Percentiles rank a stretch among this genome's conserved stretches.
These are phyloP conservation scores for Mycena capillaripes DNA, from an alignment of 768 basidiomycete genomes.

Conservation along the genomic window DNA sequence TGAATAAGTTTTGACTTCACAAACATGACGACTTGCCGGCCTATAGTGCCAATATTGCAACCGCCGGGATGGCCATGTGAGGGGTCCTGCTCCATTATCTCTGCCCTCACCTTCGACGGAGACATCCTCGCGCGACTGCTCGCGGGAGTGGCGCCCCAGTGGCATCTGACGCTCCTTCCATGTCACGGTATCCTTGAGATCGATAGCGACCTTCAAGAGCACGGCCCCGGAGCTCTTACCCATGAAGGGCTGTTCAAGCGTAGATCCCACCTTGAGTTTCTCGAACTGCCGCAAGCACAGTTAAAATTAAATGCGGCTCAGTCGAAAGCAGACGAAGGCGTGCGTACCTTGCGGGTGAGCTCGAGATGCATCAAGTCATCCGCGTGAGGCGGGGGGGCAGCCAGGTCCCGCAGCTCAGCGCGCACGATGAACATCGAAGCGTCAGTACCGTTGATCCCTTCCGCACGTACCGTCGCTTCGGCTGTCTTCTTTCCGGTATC, in stretches of 20 bases:
- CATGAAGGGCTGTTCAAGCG: background rate
- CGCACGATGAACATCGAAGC: constrained; percentile 25
- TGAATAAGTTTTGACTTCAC: too few relatives aligned
- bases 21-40: background rate
- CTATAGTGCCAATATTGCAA: constrained; percentile 6
- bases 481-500: too few relatives aligned
- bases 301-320: background rate
- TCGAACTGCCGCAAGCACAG: background rate
- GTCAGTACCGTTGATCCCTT: background rate
- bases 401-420: constrained; percentile 5
- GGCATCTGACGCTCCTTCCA: background rate
- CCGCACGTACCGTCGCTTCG: too few relatives aligned
- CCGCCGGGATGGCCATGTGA: constrained; percentile 6
- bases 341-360: constrained; percentile 13
- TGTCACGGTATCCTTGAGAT: background rate
- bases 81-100: too few relatives aligned
- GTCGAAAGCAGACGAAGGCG: background rate
- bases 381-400: constrained; percentile 5
- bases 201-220: constrained; percentile 10
- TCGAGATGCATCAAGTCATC: constrained; percentile 33
- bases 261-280: background rate
- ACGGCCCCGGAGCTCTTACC: constrained; percentile 5
- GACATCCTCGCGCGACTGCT: background rate
- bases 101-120: too few relatives aligned
- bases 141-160: background rate